These are phyloP conservation scores for Dentipellis fragilis DNA, from an alignment of 768 basidiomycete species.

Conservation along the genomic window DNA sequence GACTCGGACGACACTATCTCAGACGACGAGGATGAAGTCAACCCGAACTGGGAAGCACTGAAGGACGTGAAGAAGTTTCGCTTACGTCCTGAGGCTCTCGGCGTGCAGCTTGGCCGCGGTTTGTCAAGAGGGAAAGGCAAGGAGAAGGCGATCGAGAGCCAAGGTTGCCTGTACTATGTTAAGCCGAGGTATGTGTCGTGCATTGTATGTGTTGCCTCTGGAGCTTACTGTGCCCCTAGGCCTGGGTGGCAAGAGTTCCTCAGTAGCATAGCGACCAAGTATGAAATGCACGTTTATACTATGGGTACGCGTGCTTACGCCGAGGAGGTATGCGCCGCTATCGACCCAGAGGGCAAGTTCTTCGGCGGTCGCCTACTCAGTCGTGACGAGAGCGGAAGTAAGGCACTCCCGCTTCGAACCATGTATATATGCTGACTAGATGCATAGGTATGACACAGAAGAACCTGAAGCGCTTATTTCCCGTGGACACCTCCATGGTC, in stretches of 20 bases:
- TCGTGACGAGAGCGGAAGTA: constrained; percentile 94
- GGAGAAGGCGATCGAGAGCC: constrained; percentile 55
- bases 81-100: constrained; percentile 66
- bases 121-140: constrained; percentile 42
- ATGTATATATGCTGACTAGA: not conserved
- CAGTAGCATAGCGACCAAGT: constrained; percentile 56
- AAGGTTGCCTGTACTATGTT: constrained; percentile 93
- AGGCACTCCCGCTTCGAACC: constrained; percentile 22
- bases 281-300: constrained; percentile 99
- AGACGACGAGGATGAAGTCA: constrained; percentile 39
- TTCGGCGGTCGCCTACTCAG: constrained; percentile 87
- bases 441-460: constrained; percentile 52
- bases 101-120: constrained; percentile 33
- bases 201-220: not conserved
- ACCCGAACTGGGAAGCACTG: constrained; percentile 89
- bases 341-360: constrained; percentile 79
- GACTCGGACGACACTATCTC: constrained; percentile 28
- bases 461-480: constrained; percentile 85
- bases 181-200: constrained; percentile 75
- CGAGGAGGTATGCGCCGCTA: constrained; percentile 86
- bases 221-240: constrained; percentile 26
- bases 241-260: constrained; percentile 84
- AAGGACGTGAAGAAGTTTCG: constrained; percentile 87
- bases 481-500: constrained; percentile 96
- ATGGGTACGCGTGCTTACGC: constrained; percentile 99